A percentile compares a stretch with the other conserved stretches of the same genome.
Conservation (phyloP, 2,329 filamentous ascomycete genomes). For the Fusarium nelsonii region DNA sequence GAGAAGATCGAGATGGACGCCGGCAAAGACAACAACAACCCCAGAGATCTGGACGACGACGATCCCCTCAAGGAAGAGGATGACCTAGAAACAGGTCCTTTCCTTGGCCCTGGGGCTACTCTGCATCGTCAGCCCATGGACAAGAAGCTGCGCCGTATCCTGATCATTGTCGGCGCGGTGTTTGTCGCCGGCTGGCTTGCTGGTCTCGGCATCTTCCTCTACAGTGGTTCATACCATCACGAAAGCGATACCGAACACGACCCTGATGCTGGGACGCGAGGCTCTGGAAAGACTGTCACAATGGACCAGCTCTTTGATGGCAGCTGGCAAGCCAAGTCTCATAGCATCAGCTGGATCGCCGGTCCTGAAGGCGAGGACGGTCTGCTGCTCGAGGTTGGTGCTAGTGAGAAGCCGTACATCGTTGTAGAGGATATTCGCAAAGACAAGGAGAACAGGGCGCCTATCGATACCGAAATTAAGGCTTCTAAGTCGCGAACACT, state of each 20-base stretch:
- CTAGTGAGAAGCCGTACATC: conserved; percentile 76
- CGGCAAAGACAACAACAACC: conserved; percentile 46
- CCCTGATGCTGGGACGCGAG: conserved; percentile 72
- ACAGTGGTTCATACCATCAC: conserved; percentile 74
- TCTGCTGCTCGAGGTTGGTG: conserved; percentile 79
- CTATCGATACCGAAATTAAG: conserved; percentile 49
- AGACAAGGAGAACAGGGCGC: conserved; percentile 50
- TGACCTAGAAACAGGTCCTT: conserved; percentile 66
- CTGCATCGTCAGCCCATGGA: conserved; percentile 70
- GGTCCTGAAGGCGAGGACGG: conserved; percentile 85
- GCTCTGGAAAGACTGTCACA: conserved; percentile 78
- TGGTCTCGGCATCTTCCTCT: conserved; percentile 75
- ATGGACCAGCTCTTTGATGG: conserved; percentile 77
- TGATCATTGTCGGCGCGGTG: conserved; percentile 71
- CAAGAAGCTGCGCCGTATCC: conserved; percentile 70
- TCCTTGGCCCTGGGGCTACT: conserved; percentile 57
- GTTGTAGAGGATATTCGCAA: conserved; percentile 87
- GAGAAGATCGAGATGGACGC: conserved; percentile 61
- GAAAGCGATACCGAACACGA: conserved; percentile 73
- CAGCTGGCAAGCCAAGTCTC: conserved; percentile 71
- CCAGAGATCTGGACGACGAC: conserved; percentile 59
- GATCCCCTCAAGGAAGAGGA: conserved; percentile 55
- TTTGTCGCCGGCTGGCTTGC: conserved; percentile 76
- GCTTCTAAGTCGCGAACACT: conserved; percentile 72
- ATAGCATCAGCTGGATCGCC: conserved; percentile 81